Evolutionary conservation across 768 basidiomycete species (phyloP).

Genomic region (Boletus patriciae): DNA sequence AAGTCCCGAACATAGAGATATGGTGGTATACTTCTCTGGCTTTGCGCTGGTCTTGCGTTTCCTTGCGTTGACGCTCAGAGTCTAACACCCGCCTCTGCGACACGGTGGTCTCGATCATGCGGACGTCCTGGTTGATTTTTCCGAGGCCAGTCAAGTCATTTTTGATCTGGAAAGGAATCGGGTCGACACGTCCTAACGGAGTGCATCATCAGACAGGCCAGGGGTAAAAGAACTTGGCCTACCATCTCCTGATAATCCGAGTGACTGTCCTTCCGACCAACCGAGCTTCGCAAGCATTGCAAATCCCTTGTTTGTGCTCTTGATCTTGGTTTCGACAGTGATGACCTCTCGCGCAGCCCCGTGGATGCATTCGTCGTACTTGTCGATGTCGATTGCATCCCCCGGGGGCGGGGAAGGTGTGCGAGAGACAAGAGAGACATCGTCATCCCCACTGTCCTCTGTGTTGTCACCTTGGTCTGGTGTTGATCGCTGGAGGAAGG

Average conservation of each 20-base stretch:
- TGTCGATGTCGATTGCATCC: constrained; percentile 56
- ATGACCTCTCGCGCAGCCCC: constrained; percentile 60
- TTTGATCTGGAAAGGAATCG: constrained; percentile 80
- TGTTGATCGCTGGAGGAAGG: constrained; percentile 63
- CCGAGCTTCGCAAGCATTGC: constrained; percentile 78
- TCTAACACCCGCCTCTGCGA: constrained; percentile 78
- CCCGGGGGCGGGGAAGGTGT: constrained; percentile 64
- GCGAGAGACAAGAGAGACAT: constrained; percentile 71
- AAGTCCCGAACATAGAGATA: not conserved
- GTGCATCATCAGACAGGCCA: not conserved
- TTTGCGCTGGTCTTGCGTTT: constrained; percentile 74
- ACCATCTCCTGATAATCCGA: constrained; percentile 80
- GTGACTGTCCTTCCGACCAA: constrained; percentile 76
- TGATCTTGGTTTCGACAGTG: constrained; percentile 81
- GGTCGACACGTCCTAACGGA: constrained; percentile 70
- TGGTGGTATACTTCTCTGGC: constrained; percentile 59
- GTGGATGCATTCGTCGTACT: constrained; percentile 65
- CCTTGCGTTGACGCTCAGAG: constrained; percentile 77
- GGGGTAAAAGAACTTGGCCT: constrained; percentile 8
- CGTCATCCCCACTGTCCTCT: constrained; percentile 59
- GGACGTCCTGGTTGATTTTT: constrained; percentile 74
- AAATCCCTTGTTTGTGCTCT: constrained; percentile 78
- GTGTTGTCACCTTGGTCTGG: constrained; percentile 34
- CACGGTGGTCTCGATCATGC: constrained; percentile 83
- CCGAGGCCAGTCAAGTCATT: constrained; percentile 77